Conservation (phyloP, 331 rosid genomes). For the Spiraea crenata region DNA sequence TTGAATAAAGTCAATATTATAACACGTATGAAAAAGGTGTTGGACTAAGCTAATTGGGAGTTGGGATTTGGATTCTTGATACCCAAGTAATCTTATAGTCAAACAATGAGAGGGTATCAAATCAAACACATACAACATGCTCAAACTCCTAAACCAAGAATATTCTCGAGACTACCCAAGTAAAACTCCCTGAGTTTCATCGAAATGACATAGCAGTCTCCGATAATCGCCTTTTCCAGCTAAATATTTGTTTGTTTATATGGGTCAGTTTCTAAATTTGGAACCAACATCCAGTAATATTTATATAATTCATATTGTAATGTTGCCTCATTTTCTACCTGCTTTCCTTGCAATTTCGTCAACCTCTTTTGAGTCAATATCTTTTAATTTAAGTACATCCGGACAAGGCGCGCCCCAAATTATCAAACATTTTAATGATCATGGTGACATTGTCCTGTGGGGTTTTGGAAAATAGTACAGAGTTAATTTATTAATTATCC, state of each 20-base stretch:
- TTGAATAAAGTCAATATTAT: too few relatives aligned
- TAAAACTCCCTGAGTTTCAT: constrained; percentile 8
- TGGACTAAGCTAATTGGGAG: background rate
- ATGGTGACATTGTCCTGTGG: background rate
- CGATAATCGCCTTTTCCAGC: background rate
- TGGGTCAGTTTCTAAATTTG: background rate
- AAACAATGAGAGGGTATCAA: too few relatives aligned
- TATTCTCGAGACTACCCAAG: constrained; percentile 17
- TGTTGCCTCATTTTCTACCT: background rate
- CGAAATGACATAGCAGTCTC: constrained; percentile 15
- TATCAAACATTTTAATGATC: background rate
- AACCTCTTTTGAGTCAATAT: background rate
- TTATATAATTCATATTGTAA: background rate
- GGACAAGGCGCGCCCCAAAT: background rate
- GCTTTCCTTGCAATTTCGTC: constrained; percentile 12
- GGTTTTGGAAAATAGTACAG: background rate
- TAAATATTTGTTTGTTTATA: background rate
- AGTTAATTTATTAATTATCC: background rate
- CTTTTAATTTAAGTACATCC: background rate
- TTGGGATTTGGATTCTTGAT: background rate
- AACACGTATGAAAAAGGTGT: background rate
- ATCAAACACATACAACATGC: background rate
- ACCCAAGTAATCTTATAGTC: background rate
- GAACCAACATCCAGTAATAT: background rate
- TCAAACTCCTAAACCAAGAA: background rate